Evolutionary conservation across 768 basidiomycete genomes (phyloP), one percentile per base, ranked within the genome.

Genomic region (Stropharia rugosoannulata): DNA sequence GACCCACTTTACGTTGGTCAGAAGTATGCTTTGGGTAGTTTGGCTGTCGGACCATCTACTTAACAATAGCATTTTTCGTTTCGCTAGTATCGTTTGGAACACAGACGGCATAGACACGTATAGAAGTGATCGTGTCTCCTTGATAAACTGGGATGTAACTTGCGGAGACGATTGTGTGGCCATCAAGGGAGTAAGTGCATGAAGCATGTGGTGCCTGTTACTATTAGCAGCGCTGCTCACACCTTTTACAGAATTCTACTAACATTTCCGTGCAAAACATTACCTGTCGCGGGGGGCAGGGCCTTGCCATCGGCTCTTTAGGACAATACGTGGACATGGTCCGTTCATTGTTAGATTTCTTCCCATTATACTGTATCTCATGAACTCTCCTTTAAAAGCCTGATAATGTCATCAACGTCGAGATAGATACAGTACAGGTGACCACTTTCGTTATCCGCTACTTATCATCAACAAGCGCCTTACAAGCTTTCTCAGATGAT

Each of bases 21-120:
- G 64, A 84, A 83, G 81, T 83, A 55, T 56, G 71, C 22, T 12
- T 29, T 27, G 6, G 13, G 15, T 46, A 8, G 11, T 46, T 32
- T 10, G n/a, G 12, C 10, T 29, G 11, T 46, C 1, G 13, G 22
- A 15, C 10, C 5, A 6, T 12, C 4, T 27, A 27, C 45, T 15
- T 9, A 27, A 27, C 13, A 45, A 10, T 45, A 3, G 2, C 2
- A 3, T 19, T 19, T 41, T 38, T 53, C 44, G 15, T 19, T 13
- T 13, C 12, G 25, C 25, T 7, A 60, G 57, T 13, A 51, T 59
- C 53, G 82, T 84, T 1, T 80, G 78, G 41, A 85, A 85, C 64
- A 85, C 83, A 4, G 84, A 85, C 68, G 83, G 83, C 79, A 38
- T 83, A 50, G 73, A 83, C 62, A 84, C 81, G 0, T 85, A 79